Conservation (phyloP, 2,329 filamentous ascomycete species). For the Xylariales sp. region DNA sequence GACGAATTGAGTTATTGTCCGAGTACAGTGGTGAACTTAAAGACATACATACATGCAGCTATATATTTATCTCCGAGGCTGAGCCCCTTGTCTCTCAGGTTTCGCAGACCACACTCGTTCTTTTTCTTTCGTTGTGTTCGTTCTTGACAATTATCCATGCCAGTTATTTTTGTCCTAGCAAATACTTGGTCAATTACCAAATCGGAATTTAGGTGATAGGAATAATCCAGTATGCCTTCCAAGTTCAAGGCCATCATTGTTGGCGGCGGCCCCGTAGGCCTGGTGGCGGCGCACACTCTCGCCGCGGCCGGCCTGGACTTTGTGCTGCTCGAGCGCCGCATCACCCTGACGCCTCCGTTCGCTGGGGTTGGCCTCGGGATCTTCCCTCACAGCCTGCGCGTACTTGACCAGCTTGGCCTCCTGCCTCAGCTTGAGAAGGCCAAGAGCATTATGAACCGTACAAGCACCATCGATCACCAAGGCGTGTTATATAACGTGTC, state of each 20-base stretch:
- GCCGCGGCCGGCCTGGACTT: conserved; percentile 1
- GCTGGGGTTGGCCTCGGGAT: neutral
- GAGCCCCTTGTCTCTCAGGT: no score
- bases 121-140: no score
- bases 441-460: neutral
- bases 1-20: no score
- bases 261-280: neutral
- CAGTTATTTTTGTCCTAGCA: no score
- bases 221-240: neutral
- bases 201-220: neutral
- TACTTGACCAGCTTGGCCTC: conserved; percentile 4
- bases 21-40: no score
- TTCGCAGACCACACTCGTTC: no score
- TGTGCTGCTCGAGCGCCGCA: neutral
- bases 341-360: neutral
- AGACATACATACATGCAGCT: no score
- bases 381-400: neutral
- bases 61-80: no score
- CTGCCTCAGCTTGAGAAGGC: neutral
- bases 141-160: no score
- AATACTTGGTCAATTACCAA: no score
- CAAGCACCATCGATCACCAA: neutral
- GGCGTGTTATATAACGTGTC: neutral
- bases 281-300: conserved; percentile 1
- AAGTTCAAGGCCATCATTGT: conserved; percentile 2